These are phyloP conservation scores for Ceratobasidium sp. DNA, from an alignment of 1,284 basidiomycete genomes.

Conservation along the genomic window DNA sequence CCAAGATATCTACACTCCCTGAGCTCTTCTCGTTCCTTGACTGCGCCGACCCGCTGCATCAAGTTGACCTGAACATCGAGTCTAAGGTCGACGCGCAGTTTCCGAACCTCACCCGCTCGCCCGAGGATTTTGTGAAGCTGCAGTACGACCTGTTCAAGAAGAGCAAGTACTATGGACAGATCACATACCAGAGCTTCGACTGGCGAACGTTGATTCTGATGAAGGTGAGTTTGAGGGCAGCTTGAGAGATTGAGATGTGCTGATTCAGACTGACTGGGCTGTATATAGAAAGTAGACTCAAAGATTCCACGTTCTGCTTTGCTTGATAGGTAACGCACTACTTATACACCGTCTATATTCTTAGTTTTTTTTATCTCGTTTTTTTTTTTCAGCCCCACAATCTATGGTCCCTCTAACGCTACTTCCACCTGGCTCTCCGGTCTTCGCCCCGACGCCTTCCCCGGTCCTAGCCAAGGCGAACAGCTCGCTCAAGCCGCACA, in stretches of 20 bases:
- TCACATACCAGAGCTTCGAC: conserved; percentile 83
- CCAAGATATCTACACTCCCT: conserved; percentile 76
- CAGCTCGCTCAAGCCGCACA: conserved; percentile 75
- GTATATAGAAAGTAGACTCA: conserved; percentile 63
- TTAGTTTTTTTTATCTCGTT: background rate
- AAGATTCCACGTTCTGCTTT: conserved; percentile 71
- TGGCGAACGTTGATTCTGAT: conserved; percentile 78
- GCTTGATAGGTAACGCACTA: conserved; percentile 64
- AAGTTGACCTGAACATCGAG: conserved; percentile 81
- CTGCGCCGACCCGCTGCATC: conserved; percentile 73
- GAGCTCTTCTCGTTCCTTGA: conserved; percentile 81
- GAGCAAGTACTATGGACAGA: conserved; percentile 70
- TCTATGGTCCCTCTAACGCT: conserved; percentile 25
- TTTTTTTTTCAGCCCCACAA: conserved; percentile 17
- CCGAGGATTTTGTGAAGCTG: conserved; percentile 74
- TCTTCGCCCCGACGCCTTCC: conserved; percentile 68
- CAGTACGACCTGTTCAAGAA: conserved; percentile 70
- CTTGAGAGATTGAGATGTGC: background rate
- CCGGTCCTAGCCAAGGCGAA: conserved; percentile 66
- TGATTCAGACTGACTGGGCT: conserved; percentile 24
- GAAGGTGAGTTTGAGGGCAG: conserved; percentile 63
- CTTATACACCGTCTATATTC: conserved; percentile 11
- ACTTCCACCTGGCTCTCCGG: conserved; percentile 74
- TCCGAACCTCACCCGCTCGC: conserved; percentile 69
- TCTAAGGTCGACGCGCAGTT: conserved; percentile 77